phyloP scores from a whole-genome alignment of 768 basidiomycete species.

The Suillus brevipes region DNA sequence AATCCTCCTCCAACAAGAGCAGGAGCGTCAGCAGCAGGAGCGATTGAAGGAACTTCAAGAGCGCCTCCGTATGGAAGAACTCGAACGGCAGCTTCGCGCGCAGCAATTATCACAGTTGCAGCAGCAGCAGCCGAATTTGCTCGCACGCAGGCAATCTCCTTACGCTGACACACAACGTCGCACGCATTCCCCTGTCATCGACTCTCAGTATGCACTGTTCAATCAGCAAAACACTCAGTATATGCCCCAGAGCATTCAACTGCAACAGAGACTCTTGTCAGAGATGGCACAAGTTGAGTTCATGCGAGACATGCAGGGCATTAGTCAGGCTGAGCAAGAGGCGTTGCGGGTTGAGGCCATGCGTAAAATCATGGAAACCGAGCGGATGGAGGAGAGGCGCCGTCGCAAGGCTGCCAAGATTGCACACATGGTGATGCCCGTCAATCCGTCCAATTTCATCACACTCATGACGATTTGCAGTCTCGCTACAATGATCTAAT shows the following conservation, averaged over 20 bases:
- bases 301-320: conserved; percentile 61
- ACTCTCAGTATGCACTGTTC: conserved; percentile 38
- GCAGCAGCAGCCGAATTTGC: conserved; percentile 41
- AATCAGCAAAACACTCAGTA: conserved; percentile 56
- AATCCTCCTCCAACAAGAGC: conserved; percentile 65
- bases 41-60: conserved; percentile 62
- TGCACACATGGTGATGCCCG: conserved; percentile 69
- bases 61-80: conserved; percentile 62
- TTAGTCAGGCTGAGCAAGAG: conserved; percentile 64
- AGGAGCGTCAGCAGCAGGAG: conserved; percentile 58
- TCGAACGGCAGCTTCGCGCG: conserved; percentile 61
- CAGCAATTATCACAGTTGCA: conserved; percentile 52
- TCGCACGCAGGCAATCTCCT: conserved; percentile 40
- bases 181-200: conserved; percentile 45
- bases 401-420: conserved; percentile 83
- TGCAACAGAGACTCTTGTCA: conserved; percentile 75
- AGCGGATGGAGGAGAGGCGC: conserved; percentile 83
- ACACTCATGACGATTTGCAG: conserved; percentile 38
- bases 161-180: conserved; percentile 54
- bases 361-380: conserved; percentile 89
- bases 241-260: conserved; percentile 62
- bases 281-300: conserved; percentile 75
- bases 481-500: conserved; percentile 92
- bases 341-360: conserved; percentile 74
- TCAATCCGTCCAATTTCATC: conserved; percentile 1